These are phyloP conservation scores for Rhazya stricta DNA, from an alignment of 257 asterid genomes.

Conservation along the genomic window DNA sequence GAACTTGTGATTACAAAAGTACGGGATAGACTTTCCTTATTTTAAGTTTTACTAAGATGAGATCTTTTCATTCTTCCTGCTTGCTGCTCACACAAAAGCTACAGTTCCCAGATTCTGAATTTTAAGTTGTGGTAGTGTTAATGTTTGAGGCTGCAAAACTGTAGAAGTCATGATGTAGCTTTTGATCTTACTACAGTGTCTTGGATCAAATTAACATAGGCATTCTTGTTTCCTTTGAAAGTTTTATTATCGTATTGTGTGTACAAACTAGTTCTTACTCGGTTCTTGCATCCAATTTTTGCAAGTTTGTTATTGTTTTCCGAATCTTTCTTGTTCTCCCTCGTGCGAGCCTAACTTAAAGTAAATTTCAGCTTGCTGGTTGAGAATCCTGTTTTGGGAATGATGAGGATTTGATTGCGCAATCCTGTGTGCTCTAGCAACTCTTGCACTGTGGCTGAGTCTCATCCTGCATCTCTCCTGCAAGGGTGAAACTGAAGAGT, in stretches of 20 bases:
- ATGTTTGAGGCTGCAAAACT: background rate
- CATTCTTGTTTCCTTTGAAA: background rate
- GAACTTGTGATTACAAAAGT: background rate
- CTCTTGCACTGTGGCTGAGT: background rate
- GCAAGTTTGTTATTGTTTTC: too few relatives aligned
- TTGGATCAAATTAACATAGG: background rate
- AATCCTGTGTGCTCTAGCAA: background rate
- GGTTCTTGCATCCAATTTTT: too few relatives aligned
- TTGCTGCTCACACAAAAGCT: background rate
- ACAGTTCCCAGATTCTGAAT: background rate
- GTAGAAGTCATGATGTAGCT: background rate
- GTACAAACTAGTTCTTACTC: background rate
- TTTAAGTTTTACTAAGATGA: background rate
- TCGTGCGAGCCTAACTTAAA: background rate
- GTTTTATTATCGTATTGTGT: background rate
- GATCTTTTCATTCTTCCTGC: background rate
- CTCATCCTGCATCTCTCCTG: background rate
- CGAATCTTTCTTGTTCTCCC: background rate
- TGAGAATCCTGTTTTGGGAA: background rate
- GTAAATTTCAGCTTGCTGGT: slow-evolving; percentile 13
- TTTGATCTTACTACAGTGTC: background rate
- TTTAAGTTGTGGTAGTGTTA: background rate
- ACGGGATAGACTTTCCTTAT: background rate
- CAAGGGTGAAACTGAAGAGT: background rate
- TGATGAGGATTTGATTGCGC: background rate